Evolutionary conservation across 2,329 filamentous ascomycete species (phyloP).

Genomic region (Diaporthe humulicola): DNA sequence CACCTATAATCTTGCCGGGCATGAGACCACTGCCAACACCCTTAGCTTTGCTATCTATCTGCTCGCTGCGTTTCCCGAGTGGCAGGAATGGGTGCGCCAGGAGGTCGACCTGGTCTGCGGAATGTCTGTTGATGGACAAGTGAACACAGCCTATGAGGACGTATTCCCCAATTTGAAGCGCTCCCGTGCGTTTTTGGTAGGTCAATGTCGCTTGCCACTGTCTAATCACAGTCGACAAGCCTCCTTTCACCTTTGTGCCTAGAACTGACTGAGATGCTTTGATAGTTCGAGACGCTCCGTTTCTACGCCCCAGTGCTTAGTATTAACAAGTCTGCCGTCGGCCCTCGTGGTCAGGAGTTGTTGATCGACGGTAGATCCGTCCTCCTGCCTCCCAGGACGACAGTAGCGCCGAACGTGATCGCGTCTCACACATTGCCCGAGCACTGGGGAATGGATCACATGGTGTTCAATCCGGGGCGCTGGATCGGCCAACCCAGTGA

Average conservation of each 20-base stretch:
- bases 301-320: constrained; percentile 17
- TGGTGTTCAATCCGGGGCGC: neutral
- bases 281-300: constrained; percentile 20
- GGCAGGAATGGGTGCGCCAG: constrained; percentile 22
- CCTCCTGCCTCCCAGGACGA: neutral
- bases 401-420: constrained; percentile 18
- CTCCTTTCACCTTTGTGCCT: fast-evolving
- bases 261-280: neutral
- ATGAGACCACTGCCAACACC: constrained; percentile 6
- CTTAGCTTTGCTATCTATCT: constrained; percentile 5
- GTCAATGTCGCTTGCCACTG: neutral
- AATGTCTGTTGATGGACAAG: neutral
- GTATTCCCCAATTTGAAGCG: constrained; percentile 15
- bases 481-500: constrained; percentile 51
- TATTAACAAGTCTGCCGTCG: constrained; percentile 14
- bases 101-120: constrained; percentile 6
- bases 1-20: constrained; percentile 17
- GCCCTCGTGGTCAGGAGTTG: constrained; percentile 13
- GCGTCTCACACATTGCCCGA: neutral
- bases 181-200: constrained; percentile 8
- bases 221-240: neutral
- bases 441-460: constrained; percentile 9
- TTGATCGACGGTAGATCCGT: constrained; percentile 4
- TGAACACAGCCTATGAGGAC: neutral
- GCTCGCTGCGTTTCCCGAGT: constrained; percentile 5